Conservation (phyloP, 1,139 yeast genomes). For the Maudiozyma humilis region DNA sequence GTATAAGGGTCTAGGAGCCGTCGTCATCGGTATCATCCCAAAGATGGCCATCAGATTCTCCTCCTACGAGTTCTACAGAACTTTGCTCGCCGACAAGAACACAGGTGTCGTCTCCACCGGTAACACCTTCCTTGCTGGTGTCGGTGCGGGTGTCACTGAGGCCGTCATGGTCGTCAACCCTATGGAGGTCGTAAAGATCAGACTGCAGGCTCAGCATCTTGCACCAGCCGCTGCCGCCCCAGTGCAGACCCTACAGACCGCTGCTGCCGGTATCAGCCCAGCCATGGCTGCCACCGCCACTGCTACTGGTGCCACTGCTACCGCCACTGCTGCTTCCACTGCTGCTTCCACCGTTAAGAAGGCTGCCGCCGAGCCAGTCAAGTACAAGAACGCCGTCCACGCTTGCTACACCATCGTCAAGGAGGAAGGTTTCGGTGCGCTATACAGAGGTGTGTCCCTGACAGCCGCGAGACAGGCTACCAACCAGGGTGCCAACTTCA, state of each 20-base stretch:
- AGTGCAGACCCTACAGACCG: constrained; percentile 42
- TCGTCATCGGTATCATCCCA: constrained; percentile 93
- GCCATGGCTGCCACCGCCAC: constrained; percentile 37
- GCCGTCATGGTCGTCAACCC: constrained; percentile 93
- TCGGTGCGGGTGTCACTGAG: constrained; percentile 95
- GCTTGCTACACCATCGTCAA: constrained; percentile 75
- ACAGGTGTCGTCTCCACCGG: constrained; percentile 68
- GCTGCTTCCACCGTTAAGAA: constrained; percentile 8
- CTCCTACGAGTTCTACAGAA: constrained; percentile 82
- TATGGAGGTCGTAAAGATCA: constrained; percentile 92
- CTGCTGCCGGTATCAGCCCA: constrained; percentile 68
- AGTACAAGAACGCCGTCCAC: constrained; percentile 89
- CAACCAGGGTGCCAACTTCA: constrained; percentile 96
- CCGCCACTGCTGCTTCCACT: constrained; percentile 28
- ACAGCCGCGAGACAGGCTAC: constrained; percentile 98
- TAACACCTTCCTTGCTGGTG: constrained; percentile 79
- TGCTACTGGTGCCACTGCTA: constrained; percentile 17
- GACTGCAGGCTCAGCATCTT: constrained; percentile 93
- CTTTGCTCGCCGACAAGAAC: constrained; percentile 48
- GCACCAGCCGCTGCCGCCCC: constrained; percentile 49
- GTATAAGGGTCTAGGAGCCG: constrained; percentile 95
- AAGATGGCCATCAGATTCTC: constrained; percentile 97
- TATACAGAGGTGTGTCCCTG: constrained; percentile 89
- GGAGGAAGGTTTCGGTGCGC: constrained; percentile 84
- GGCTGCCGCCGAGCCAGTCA: constrained; percentile 33